A percentile compares a stretch with the other conserved stretches of the same genome.
Conservation (phyloP, 2,329 filamentous ascomycete species). For the Capronia americana region DNA sequence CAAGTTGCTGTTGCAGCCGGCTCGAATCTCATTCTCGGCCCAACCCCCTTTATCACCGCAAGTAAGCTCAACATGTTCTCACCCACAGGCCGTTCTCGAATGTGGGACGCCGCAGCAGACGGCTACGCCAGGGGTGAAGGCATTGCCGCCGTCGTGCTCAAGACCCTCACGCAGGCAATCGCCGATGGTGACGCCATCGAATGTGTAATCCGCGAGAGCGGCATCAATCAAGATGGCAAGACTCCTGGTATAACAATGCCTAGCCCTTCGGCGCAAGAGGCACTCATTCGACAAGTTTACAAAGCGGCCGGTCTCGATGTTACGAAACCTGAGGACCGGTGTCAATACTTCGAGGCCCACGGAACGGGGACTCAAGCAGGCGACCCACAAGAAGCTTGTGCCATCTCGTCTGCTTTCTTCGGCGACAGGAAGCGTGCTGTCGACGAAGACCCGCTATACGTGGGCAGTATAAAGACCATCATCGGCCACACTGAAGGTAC, state of each 20-base stretch:
- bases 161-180: slow-evolving; percentile 51
- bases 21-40: neutral
- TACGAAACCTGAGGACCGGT: slow-evolving; percentile 22
- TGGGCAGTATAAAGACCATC: slow-evolving; percentile 42
- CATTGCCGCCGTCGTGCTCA: slow-evolving; percentile 50
- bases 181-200: slow-evolving; percentile 52
- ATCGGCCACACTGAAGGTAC: slow-evolving; percentile 46
- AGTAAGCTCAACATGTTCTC: slow-evolving; percentile 8
- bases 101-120: slow-evolving; percentile 48
- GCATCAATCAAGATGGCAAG: slow-evolving; percentile 54
- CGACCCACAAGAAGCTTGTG: slow-evolving; percentile 40
- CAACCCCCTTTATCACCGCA: neutral
- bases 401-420: slow-evolving; percentile 42
- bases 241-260: slow-evolving; percentile 55
- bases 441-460: slow-evolving; percentile 37
- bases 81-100: neutral
- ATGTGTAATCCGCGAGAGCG: slow-evolving; percentile 51
- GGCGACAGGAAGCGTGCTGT: slow-evolving; percentile 1
- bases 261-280: slow-evolving; percentile 46
- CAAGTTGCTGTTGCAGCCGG: slow-evolving; percentile 34
- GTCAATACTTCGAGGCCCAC: slow-evolving; percentile 40
- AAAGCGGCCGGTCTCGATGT: slow-evolving; percentile 39
- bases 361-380: slow-evolving; percentile 50
- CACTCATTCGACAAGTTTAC: slow-evolving; percentile 46
- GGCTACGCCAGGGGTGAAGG: slow-evolving; percentile 59